A percentile compares a stretch with the other conserved stretches of the same genome.
Evolutionary conservation across 2,329 filamentous ascomycete species (phyloP).

Genomic region (Pezizomycotina sp.): DNA sequence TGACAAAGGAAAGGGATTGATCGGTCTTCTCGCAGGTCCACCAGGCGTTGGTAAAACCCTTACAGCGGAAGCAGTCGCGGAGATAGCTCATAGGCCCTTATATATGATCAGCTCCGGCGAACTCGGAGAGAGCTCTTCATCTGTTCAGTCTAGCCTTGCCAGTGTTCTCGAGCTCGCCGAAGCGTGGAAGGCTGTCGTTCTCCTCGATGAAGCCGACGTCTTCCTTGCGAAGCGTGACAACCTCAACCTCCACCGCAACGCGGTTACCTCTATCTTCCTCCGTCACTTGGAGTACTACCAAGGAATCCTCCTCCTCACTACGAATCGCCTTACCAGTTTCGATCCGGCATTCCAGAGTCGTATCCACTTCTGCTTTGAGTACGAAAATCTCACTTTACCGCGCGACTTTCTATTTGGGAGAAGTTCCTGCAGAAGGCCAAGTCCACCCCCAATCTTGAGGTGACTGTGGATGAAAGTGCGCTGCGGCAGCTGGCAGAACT

Average conservation of each 20-base stretch:
- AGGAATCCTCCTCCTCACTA: slow-evolving; percentile 29
- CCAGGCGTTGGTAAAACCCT: slow-evolving; percentile 37
- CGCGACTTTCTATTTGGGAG: neutral
- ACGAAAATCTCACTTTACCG: slow-evolving; percentile 8
- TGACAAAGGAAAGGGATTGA: slow-evolving; percentile 30
- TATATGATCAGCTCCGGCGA: slow-evolving; percentile 35
- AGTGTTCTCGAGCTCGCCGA: slow-evolving; percentile 35
- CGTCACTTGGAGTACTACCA: slow-evolving; percentile 30
- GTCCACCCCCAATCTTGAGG: slow-evolving; percentile 3
- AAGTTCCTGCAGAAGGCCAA: slow-evolving; percentile 14
- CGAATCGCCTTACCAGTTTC: slow-evolving; percentile 26
- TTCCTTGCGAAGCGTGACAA: slow-evolving; percentile 36
- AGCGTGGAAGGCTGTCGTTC: slow-evolving; percentile 37
- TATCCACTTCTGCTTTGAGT: slow-evolving; percentile 23
- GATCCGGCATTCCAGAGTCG: slow-evolving; percentile 24
- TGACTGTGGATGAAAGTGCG: neutral
- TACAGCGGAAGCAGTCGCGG: slow-evolving; percentile 34
- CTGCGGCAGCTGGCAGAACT: slow-evolving; percentile 4
- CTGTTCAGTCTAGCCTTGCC: slow-evolving; percentile 34
- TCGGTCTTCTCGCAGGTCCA: slow-evolving; percentile 34
- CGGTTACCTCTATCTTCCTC: slow-evolving; percentile 33
- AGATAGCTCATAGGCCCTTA: slow-evolving; percentile 31
- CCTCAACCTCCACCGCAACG: slow-evolving; percentile 35
- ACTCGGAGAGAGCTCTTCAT: slow-evolving; percentile 32
- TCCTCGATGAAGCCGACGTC: slow-evolving; percentile 40